Base-by-base conservation (phyloP, 2,329 filamentous ascomycete species). In the Trematosphaeria pertusa region DNA sequence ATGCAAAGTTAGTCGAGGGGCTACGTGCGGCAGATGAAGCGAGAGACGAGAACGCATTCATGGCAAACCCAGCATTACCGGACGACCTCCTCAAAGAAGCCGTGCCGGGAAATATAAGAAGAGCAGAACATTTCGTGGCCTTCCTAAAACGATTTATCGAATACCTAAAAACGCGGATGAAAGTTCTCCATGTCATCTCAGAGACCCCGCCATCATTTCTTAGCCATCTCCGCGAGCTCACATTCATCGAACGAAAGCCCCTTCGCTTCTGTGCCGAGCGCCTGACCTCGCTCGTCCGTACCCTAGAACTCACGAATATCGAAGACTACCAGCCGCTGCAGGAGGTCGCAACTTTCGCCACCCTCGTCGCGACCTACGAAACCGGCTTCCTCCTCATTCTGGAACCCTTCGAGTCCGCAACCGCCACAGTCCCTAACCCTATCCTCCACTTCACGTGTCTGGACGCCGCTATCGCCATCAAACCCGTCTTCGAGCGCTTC, bases 121-220 rank as follows among this genome's bases (percentile, higher is more conserved):
- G 94, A 73, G 94, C 94, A 4, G 94, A 99, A 65, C 94, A 99
- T 69, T 99, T 99, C 66, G 86, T 96, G 11, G 85, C 91, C 1
- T 99, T 99, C 70, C 75, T 99, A 46, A 96, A 96, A 70, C 83
- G 94, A 51, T 99, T 99, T 69, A 94, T 99, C 57, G 95, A 99
- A 71, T 99, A 99, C 64, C 80, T 99, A 39, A 97, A 91, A 81
- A 97, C 93, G 2, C 85, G 95, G 48, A 97, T 99, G 94, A 97
- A 96, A 78, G 92, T 97, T 11, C 86, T 94, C 4, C 91, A 97
- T 67, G 93, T 96, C 56, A 97, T 97, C 55, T 97, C 94, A 6
- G 94, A 99, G 72, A 99, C 93, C 1, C 94, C 94, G 0, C 88
- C 89, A 2, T 97, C 93, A 0, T 99, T 99, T 70, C 80, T 99